These are phyloP conservation scores for Alternaria brassicicola DNA, from an alignment of 2,329 filamentous ascomycete species.

Conservation along the genomic window DNA sequence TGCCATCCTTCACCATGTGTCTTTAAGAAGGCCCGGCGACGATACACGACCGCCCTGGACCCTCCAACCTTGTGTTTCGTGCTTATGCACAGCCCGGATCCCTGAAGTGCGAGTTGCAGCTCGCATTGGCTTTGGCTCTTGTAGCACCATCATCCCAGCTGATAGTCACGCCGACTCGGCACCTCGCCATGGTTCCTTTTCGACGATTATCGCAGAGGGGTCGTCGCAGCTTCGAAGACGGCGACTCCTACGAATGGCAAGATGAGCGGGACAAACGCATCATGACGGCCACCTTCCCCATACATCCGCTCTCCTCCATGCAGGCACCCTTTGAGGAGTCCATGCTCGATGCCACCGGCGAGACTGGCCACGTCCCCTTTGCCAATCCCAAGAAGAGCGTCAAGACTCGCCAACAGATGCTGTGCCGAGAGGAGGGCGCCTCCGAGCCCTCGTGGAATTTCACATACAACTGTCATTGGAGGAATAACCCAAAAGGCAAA, in stretches of 20 bases:
- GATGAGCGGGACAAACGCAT: constrained; percentile 43
- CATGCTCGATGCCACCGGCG: constrained; percentile 69
- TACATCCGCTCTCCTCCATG: constrained; percentile 76
- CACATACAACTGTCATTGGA: constrained; percentile 76
- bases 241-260: constrained; percentile 41
- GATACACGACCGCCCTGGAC: constrained; percentile 7
- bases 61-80: constrained; percentile 15
- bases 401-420: constrained; percentile 43
- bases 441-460: constrained; percentile 70
- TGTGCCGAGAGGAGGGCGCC: constrained; percentile 69
- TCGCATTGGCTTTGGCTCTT: constrained; percentile 25
- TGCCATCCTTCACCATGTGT: constrained; percentile 25
- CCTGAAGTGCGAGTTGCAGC: constrained; percentile 26
- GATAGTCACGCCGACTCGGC: constrained; percentile 19
- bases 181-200: constrained; percentile 33
- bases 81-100: constrained; percentile 38
- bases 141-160: constrained; percentile 32
- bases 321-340: constrained; percentile 85
- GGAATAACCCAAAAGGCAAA: constrained; percentile 73
- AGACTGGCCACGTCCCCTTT: constrained; percentile 41
- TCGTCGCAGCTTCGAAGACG: constrained; percentile 26
- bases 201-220: constrained; percentile 29
- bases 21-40: constrained; percentile 26
- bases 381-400: constrained; percentile 51
- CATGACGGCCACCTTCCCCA: constrained; percentile 52